A percentile compares a stretch with the other conserved stretches of the same genome.
Evolutionary conservation across 495 filamentous ascomycete genomes (phyloP).

Genomic region (Neurospora intermedia): DNA sequence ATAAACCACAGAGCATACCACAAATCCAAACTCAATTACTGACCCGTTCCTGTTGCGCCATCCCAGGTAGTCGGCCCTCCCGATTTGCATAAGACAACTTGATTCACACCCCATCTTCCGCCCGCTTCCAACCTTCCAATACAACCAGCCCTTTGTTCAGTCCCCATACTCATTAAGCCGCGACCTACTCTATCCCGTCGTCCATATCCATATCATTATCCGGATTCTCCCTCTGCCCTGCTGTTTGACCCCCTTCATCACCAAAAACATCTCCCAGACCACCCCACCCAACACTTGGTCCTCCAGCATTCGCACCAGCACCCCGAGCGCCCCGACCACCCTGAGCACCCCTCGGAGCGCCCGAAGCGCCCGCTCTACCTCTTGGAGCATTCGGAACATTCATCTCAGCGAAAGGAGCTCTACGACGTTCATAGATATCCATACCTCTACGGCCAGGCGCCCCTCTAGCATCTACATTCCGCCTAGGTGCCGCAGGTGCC

Average conservation of each 20-base stretch:
- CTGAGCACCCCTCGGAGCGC: neutral
- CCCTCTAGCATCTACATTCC: neutral
- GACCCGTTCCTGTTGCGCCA: neutral
- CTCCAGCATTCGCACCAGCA: neutral
- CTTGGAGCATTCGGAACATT: neutral
- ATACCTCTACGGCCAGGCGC: neutral
- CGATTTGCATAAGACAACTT: neutral
- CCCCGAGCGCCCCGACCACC: neutral
- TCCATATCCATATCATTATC: neutral
- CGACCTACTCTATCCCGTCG: neutral
- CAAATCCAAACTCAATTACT: neutral
- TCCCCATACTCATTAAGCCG: neutral
- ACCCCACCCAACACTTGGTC: neutral
- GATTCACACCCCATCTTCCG: neutral
- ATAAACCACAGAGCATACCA: neutral
- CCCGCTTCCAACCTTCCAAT: neutral
- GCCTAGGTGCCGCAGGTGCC: neutral
- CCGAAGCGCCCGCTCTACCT: neutral
- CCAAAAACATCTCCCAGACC: neutral
- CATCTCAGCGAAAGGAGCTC: neutral
- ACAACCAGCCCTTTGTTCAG: neutral
- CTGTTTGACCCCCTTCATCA: neutral
- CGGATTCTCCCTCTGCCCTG: neutral
- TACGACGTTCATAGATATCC: neutral
- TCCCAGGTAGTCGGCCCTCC: neutral